These are phyloP conservation scores for Triticum monococcum DNA, from an alignment of 176 grass and related monocot genomes.

Conservation along the genomic window DNA sequence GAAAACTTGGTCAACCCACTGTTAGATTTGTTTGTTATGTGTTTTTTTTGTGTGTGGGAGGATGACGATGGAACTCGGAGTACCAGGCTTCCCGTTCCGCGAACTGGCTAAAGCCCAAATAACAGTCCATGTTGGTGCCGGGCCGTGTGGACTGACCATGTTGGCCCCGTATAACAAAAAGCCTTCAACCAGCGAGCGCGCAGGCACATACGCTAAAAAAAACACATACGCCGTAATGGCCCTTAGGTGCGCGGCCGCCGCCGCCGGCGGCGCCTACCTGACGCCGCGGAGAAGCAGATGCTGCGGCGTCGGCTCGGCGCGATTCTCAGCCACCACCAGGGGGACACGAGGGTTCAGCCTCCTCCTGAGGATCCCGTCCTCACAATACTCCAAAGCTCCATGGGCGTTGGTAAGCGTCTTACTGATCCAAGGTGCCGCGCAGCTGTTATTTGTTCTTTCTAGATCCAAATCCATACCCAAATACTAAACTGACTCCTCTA, in stretches of 20 bases:
- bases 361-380: not conserved
- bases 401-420: not conserved
- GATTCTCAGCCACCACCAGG: not conserved
- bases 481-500: not conserved
- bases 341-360: not conserved
- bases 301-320: not conserved
- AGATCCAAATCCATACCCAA: not conserved
- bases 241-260: not conserved
- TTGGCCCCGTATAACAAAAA: no score
- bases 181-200: no score
- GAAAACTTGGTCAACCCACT: no score
- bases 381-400: not conserved
- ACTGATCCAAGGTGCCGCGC: not conserved
- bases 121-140: no score
- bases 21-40: no score
- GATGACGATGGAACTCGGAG: no score
- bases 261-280: not conserved
- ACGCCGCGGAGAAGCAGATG: not conserved
- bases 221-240: not conserved
- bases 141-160: no score
- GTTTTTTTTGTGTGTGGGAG: no score
- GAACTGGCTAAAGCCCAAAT: no score
- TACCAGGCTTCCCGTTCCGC: no score
- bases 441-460: not conserved
- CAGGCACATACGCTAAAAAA: not conserved